Evolutionary conservation across 2,329 filamentous ascomycete genomes (phyloP).

Genomic region (Pseudocercospora pini-densiflorae): DNA sequence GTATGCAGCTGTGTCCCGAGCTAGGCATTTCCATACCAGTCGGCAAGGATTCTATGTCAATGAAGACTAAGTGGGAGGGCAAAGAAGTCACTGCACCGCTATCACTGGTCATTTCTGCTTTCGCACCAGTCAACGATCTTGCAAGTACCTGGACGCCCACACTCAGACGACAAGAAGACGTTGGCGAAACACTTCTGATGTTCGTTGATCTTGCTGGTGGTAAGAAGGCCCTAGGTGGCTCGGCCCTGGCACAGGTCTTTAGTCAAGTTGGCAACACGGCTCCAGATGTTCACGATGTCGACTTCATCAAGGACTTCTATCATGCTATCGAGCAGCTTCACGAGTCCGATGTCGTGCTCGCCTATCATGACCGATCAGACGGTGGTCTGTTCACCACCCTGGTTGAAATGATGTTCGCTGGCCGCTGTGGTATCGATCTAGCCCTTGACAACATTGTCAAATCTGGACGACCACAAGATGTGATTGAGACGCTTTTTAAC

Average conservation of each 20-base stretch:
- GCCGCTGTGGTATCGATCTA: conserved; percentile 84
- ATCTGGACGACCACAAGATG: conserved; percentile 58
- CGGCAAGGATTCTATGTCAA: conserved; percentile 97
- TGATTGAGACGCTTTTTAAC: conserved; percentile 86
- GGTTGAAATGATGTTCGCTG: conserved; percentile 98
- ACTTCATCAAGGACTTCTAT: conserved; percentile 86
- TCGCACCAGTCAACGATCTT: conserved; percentile 80
- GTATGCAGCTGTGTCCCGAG: conserved; percentile 86
- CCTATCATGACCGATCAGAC: conserved; percentile 94
- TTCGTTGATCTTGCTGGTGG: conserved; percentile 89
- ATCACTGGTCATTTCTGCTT: conserved; percentile 88
- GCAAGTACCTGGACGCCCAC: conserved; percentile 93
- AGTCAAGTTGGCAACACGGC: conserved; percentile 82
- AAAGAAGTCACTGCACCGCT: conserved; percentile 93
- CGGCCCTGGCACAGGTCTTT: conserved; percentile 87
- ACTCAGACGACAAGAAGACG: conserved; percentile 79
- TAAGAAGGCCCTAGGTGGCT: conserved; percentile 83
- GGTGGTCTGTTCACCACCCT: conserved; percentile 90
- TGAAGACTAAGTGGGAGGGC: conserved; percentile 93
- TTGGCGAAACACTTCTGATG: conserved; percentile 85
- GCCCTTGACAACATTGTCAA: conserved; percentile 77
- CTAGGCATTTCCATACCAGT: conserved; percentile 94
- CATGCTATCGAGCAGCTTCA: conserved; percentile 77
- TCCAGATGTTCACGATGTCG: conserved; percentile 82
- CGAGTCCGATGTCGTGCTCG: conserved; percentile 75